Percentiles rank a stretch among this genome's conserved stretches.
phyloP scores from a whole-genome alignment of 257 asterid genomes.

The Primulina eburnea region DNA sequence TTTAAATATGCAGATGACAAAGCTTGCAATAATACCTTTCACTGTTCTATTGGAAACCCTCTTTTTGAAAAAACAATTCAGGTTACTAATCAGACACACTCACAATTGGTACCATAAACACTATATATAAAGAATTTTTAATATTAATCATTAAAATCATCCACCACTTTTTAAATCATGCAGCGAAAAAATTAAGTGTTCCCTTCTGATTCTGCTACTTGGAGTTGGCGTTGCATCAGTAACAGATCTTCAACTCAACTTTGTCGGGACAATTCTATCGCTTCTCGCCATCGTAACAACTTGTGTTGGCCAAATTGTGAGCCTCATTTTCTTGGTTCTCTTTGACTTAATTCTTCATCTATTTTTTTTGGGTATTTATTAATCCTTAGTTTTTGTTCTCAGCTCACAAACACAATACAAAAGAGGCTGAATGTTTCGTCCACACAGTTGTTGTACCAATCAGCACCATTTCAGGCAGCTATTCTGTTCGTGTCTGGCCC shows the following conservation, averaged over 20 bases:
- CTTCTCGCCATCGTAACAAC: conserved; percentile 83
- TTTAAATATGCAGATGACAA: conserved; percentile 68
- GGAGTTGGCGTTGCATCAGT: conserved; percentile 92
- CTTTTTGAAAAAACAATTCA: conserved; percentile 78
- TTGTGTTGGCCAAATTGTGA: conserved; percentile 89
- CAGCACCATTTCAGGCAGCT: conserved; percentile 92
- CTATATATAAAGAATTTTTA: too few relatives aligned
- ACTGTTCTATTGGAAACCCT: conserved; percentile 76
- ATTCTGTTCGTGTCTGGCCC: conserved; percentile 73
- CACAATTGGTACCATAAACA: too few relatives aligned
- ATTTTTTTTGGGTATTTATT: not conserved
- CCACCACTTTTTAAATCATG: not conserved
- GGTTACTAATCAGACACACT: conserved; percentile 32
- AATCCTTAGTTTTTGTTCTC: conserved; percentile 11
- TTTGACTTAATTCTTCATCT: not conserved
- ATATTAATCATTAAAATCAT: too few relatives aligned
- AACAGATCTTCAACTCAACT: conserved; percentile 89
- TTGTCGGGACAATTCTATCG: conserved; percentile 75
- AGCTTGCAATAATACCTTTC: conserved; percentile 91
- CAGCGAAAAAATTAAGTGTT: conserved; percentile 71
- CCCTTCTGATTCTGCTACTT: conserved; percentile 56
- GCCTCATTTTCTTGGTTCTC: conserved; percentile 10
- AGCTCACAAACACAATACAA: conserved; percentile 92
- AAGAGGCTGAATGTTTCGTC: conserved; percentile 83
- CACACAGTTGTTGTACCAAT: conserved; percentile 76